Evolutionary conservation across 257 asterid species (phyloP).

Genomic region (Petunia secreta): DNA sequence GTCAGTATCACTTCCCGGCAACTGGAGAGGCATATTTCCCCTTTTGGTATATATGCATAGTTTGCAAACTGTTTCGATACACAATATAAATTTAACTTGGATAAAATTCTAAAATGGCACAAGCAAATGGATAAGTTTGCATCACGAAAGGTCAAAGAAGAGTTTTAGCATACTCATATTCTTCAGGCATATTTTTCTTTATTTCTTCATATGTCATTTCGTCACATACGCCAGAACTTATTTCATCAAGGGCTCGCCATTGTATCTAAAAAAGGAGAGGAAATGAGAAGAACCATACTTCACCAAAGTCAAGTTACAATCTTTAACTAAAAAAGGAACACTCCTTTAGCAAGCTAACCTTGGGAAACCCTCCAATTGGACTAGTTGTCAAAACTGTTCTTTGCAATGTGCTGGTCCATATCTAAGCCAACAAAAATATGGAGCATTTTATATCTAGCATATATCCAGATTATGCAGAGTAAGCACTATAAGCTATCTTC

Average conservation of each 20-base stretch:
- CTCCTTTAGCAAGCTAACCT: slow-evolving; percentile 51
- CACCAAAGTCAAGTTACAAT: neutral
- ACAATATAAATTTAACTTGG: slow-evolving; percentile 2
- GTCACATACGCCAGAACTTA: slow-evolving; percentile 93
- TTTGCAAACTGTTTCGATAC: slow-evolving; percentile 9
- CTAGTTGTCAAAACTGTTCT: slow-evolving; percentile 88
- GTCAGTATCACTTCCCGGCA: neutral
- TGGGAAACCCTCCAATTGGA: slow-evolving; percentile 90
- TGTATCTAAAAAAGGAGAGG: slow-evolving; percentile 64
- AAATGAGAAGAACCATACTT: slow-evolving; percentile 19
- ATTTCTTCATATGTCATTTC: slow-evolving; percentile 99
- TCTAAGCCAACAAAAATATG: slow-evolving; percentile 55
- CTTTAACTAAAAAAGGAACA: slow-evolving; percentile 22
- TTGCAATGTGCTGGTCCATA: slow-evolving; percentile 99
- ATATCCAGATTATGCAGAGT: slow-evolving; percentile 20
- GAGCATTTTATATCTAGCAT: slow-evolving; percentile 21
- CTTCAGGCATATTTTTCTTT: slow-evolving; percentile 98
- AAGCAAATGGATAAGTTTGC: neutral
- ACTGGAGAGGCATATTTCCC: neutral
- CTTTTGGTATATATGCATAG: neutral
- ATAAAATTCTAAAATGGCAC: neutral
- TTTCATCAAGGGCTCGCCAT: slow-evolving; percentile 99
- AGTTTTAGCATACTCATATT: slow-evolving; percentile 73
- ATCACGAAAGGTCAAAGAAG: slow-evolving; percentile 21
- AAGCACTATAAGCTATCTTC: slow-evolving; percentile 8